Evolutionary conservation across 208 protist species (phyloP).

Genomic region (Leishmania gerbilli): DNA sequence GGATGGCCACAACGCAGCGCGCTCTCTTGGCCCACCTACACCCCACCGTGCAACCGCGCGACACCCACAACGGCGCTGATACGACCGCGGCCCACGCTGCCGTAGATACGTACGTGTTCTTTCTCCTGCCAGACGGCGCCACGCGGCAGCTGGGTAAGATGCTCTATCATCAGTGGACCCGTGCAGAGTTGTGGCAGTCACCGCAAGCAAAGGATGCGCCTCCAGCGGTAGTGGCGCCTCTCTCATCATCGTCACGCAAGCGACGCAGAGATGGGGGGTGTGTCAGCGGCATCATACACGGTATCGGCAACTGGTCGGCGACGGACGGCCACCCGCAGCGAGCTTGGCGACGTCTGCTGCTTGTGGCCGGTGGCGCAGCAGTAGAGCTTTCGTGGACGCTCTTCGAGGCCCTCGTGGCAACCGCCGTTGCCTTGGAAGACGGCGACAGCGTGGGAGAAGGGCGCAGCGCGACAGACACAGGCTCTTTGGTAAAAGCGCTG

Average conservation of each 20-base stretch:
- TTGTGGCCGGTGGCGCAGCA: slow-evolving; percentile 14
- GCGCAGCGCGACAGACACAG: not conserved
- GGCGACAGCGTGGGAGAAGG: not conserved
- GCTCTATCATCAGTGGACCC: slow-evolving; percentile 3
- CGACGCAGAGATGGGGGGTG: not conserved
- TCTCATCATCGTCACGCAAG: slow-evolving; percentile 11
- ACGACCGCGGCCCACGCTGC: not conserved
- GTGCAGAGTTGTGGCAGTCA: not conserved
- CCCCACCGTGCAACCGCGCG: not conserved
- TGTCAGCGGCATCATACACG: not conserved
- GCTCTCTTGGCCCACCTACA: not conserved
- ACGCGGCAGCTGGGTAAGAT: slow-evolving; percentile 5
- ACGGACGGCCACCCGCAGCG: slow-evolving; percentile 27
- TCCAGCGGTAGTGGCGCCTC: not conserved
- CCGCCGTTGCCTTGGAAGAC: not conserved
- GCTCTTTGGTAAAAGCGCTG: not conserved
- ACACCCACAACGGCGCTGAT: no score
- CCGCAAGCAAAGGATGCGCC: not conserved
- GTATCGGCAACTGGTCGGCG: not conserved
- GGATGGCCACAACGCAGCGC: slow-evolving; percentile 15
- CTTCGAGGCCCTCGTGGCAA: slow-evolving; percentile 8
- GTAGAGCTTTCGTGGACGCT: slow-evolving; percentile 21
- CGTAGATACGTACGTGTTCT: slow-evolving; percentile 4
- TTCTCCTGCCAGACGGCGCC: slow-evolving; percentile 25
- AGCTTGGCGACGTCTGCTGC: slow-evolving; percentile 28